Percentiles rank a stretch among this genome's conserved stretches.
Conservation (phyloP, 139 green algal genomes). For the Dunaliella primolecta region DNA sequence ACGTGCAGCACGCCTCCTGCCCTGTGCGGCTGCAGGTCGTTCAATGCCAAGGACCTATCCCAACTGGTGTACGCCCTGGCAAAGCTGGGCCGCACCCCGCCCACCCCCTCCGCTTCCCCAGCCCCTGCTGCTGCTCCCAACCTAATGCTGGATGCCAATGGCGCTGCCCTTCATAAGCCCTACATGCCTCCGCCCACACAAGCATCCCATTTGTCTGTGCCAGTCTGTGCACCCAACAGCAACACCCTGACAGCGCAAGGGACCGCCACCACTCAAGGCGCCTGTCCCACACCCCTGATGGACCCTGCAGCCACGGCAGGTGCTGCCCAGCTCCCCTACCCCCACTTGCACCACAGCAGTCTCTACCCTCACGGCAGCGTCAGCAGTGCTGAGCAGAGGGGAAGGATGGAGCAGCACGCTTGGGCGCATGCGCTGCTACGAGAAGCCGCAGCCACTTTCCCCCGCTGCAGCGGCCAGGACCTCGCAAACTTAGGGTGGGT, state of each 20-base stretch:
- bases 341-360: no score
- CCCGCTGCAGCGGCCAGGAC: slow-evolving; percentile 21
- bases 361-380: no score
- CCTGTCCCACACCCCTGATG: no score
- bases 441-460: slow-evolving; percentile 13
- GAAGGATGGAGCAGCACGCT: neutral
- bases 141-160: neutral
- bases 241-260: neutral
- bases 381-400: neutral
- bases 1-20: no score
- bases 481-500: slow-evolving; percentile 29
- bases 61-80: slow-evolving; percentile 31
- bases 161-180: neutral
- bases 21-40: slow-evolving; percentile 11
- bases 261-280: no score
- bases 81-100: slow-evolving; percentile 13
- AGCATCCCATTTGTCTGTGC: neutral
- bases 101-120: neutral
- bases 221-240: no score
- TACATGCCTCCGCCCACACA: neutral
- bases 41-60: slow-evolving; percentile 30
- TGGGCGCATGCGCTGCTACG: slow-evolving; percentile 11
- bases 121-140: neutral
- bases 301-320: no score
- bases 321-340: no score